phyloP scores from a whole-genome alignment of 2,329 filamentous ascomycete genomes.

The Ophioceras dolichostomum region DNA sequence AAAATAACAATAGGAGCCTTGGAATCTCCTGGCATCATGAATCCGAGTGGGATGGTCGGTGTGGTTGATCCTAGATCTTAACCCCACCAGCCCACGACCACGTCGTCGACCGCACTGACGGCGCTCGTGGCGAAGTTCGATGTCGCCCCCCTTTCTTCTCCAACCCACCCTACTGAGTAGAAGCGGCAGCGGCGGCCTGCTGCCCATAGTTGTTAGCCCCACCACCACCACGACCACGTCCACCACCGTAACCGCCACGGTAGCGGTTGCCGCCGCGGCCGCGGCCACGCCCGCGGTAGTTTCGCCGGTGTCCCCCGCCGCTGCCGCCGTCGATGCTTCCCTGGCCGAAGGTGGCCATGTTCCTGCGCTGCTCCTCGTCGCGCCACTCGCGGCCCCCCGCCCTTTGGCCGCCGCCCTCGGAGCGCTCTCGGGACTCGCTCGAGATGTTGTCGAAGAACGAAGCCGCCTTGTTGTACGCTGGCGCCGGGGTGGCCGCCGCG shows the following conservation, averaged over 20 bases:
- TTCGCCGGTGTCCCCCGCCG: conserved; percentile 36
- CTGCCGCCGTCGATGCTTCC: conserved; percentile 80
- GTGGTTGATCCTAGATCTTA: too few species aligned
- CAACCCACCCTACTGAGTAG: too few species aligned
- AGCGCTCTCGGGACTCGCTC: conserved; percentile 80
- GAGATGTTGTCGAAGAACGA: conserved; percentile 99
- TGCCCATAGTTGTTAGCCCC: too few species aligned
- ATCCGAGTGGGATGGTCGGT: too few species aligned
- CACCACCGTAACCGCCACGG: conserved; percentile 20
- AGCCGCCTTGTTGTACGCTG: conserved; percentile 70
- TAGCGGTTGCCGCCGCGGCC: conserved; percentile 49
- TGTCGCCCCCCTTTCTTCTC: too few species aligned
- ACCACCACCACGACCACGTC: conserved; percentile 21
- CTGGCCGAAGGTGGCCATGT: conserved; percentile 96
- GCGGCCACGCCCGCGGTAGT: conserved; percentile 68
- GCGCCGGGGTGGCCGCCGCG: conserved; percentile 5
- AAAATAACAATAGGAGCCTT: too few species aligned
- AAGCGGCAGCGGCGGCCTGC: too few species aligned
- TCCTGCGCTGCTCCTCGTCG: conserved; percentile 84
- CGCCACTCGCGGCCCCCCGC: conserved; percentile 80
- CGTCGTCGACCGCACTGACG: too few species aligned
- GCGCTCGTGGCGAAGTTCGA: too few species aligned
- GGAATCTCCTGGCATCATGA: too few species aligned
- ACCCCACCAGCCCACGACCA: too few species aligned
- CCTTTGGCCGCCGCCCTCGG: conserved; percentile 55